Evolutionary conservation across 371 early-diverging fungal genomes (phyloP).

Genomic region (Circinella minor): DNA sequence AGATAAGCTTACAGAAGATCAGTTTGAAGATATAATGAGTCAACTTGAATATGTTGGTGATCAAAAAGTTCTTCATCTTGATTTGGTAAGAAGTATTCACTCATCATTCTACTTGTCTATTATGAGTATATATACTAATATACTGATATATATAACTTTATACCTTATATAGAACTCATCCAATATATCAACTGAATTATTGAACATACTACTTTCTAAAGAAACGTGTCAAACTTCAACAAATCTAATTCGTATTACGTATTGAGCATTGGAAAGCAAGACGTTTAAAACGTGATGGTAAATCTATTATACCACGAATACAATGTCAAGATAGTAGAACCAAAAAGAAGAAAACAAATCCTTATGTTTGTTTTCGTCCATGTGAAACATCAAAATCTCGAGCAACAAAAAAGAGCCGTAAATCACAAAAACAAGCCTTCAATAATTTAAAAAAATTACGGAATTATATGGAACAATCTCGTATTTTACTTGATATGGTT

Average conservation of each 20-base stretch:
- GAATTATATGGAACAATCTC: slow-evolving; percentile 78
- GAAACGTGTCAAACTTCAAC: neutral
- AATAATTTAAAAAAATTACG: slow-evolving; percentile 83
- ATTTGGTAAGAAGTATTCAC: slow-evolving; percentile 37
- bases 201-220: slow-evolving; percentile 3
- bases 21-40: slow-evolving; percentile 82
- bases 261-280: slow-evolving; percentile 55
- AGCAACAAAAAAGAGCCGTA: slow-evolving; percentile 52
- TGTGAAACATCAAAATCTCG: slow-evolving; percentile 66
- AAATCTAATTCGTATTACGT: slow-evolving; percentile 16
- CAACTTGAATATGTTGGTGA: slow-evolving; percentile 70
- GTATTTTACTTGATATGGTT: slow-evolving; percentile 80
- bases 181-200: slow-evolving; percentile 22
- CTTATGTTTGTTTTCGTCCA: slow-evolving; percentile 96
- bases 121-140: too few relatives aligned
- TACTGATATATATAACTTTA: neutral
- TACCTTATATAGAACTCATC: slow-evolving; percentile 38
- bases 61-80: slow-evolving; percentile 47
- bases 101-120: too few relatives aligned
- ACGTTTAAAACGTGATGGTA: slow-evolving; percentile 51
- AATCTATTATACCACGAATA: slow-evolving; percentile 66
- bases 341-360: slow-evolving; percentile 77
- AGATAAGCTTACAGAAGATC: slow-evolving; percentile 51
- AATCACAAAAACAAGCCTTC: slow-evolving; percentile 84
- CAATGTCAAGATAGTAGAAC: slow-evolving; percentile 55